Evolutionary conservation across 768 basidiomycete species (phyloP), one percentile per base, ranked within the genome.

Genomic region (Gloeopeniophorella convolvens): DNA sequence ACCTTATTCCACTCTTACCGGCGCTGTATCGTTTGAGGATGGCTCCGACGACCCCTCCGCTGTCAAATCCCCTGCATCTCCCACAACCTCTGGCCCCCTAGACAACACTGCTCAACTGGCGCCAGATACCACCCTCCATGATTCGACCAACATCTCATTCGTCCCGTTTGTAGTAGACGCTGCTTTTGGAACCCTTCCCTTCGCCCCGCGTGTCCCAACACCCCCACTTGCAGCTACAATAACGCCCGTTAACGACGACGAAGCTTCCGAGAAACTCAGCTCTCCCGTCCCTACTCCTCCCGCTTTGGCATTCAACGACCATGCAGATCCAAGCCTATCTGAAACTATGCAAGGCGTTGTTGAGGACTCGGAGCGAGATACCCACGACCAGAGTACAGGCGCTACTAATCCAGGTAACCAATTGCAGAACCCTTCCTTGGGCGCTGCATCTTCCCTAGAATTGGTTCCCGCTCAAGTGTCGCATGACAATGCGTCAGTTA

Each of bases 211-310:
- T 42, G 51, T 49, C 24, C 50, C 54, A n/a, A 52, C 54, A 8
- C 54, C 54, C 9, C 54, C 50, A 3, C 50, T 55, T 23, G 36
- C 50, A 4, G 54, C 54, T 11, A 51, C 26, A 37, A 55, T 55
- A 11, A 51, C 54, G 13, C 31, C 15, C 34, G 4, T 52, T 28
- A 27, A 52, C 6, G 54, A 55, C n/a, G 42, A 34, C 5, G 43
- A 34, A n/a, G 33, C 18, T 39, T 16, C 30, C 21, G 46, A 20
- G 31, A 33, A 33, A 23, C 20, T 20, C 33, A 42, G 24, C n/a
- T n/a, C n/a, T n/a, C n/a, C n/a, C n/a, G n/a, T n/a, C n/a, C n/a
- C n/a, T n/a, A n/a, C n/a, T n/a, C n/a, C n/a, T n/a, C n/a, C n/a
- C n/a, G n/a, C n/a, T n/a, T n/a, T n/a, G n/a, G n/a, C n/a, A n/a